Conservation (phyloP, 2,329 filamentous ascomycete species). For the Alternaria consortialis region DNA sequence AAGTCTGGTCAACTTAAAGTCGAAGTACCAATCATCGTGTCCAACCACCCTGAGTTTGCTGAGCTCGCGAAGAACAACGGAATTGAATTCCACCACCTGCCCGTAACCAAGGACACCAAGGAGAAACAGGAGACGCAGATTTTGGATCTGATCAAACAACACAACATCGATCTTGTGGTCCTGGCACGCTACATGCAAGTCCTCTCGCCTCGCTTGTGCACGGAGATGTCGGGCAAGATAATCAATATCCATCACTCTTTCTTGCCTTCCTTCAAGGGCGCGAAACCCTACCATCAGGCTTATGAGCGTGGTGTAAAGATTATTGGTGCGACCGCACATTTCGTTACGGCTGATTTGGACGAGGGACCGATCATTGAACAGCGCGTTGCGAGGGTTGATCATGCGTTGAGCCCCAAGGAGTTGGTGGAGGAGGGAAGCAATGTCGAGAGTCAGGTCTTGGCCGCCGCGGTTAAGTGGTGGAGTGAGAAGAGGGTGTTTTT, state of each 20-base stretch:
- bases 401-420: slow-evolving; percentile 77
- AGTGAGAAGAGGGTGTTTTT: slow-evolving; percentile 80
- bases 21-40: slow-evolving; percentile 80
- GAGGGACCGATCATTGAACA: slow-evolving; percentile 92
- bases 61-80: slow-evolving; percentile 75
- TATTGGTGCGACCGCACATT: slow-evolving; percentile 85
- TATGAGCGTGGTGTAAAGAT: slow-evolving; percentile 89
- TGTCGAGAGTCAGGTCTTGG: slow-evolving; percentile 83
- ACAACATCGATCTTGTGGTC: slow-evolving; percentile 80
- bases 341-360: slow-evolving; percentile 84
- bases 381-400: slow-evolving; percentile 78
- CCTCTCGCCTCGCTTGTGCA: slow-evolving; percentile 75
- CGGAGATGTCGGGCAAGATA: slow-evolving; percentile 82
- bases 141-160: slow-evolving; percentile 72
- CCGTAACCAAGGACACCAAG: slow-evolving; percentile 82
- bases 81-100: slow-evolving; percentile 82
- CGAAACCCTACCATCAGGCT: slow-evolving; percentile 87
- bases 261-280: slow-evolving; percentile 86
- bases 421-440: slow-evolving; percentile 83
- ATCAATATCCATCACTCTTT: slow-evolving; percentile 94
- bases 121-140: slow-evolving; percentile 75
- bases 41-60: slow-evolving; percentile 80
- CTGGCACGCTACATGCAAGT: slow-evolving; percentile 91
- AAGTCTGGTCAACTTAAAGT: slow-evolving; percentile 77
- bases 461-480: slow-evolving; percentile 84